phyloP scores from a whole-genome alignment of 179 eudicot genomes.

The Drosera spatulata region DNA sequence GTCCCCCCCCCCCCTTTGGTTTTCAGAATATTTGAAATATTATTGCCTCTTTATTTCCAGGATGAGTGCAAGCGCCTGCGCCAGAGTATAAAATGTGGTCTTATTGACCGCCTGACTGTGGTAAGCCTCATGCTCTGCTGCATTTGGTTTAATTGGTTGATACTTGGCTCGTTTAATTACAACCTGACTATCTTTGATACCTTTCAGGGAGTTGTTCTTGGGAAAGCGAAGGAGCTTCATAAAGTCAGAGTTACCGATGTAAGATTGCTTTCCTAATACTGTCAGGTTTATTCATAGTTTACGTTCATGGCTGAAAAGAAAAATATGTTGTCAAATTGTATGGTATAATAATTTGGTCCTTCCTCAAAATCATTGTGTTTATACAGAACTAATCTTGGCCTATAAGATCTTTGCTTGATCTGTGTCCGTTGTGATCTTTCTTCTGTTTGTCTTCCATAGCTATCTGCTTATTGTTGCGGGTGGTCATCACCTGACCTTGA shows the following conservation, averaged over 20 bases:
- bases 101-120: constrained; percentile 78
- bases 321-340: too few relatives aligned
- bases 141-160: background rate
- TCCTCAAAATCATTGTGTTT: too few relatives aligned
- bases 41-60: constrained; percentile 24
- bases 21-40: background rate
- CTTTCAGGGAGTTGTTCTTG: constrained; percentile 73
- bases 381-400: too few relatives aligned
- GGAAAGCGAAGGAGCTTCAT: constrained; percentile 80
- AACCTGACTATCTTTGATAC: constrained; percentile 3
- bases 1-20: too few relatives aligned
- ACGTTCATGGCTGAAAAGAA: background rate
- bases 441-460: too few relatives aligned
- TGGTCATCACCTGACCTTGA: too few relatives aligned
- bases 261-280: background rate
- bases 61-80: constrained; percentile 98
- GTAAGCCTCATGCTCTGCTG: constrained; percentile 28
- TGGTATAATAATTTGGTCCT: too few relatives aligned
- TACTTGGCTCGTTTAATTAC: background rate
- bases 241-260: constrained; percentile 84
- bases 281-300: background rate
- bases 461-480: too few relatives aligned
- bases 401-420: too few relatives aligned
- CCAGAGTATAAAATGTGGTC: constrained; percentile 95
- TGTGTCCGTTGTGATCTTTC: too few relatives aligned